Evolutionary conservation across 164 flowering plant genomes (phyloP), one percentile per base, ranked within the genome.

Genomic region (Macadamia tetraphylla): DNA sequence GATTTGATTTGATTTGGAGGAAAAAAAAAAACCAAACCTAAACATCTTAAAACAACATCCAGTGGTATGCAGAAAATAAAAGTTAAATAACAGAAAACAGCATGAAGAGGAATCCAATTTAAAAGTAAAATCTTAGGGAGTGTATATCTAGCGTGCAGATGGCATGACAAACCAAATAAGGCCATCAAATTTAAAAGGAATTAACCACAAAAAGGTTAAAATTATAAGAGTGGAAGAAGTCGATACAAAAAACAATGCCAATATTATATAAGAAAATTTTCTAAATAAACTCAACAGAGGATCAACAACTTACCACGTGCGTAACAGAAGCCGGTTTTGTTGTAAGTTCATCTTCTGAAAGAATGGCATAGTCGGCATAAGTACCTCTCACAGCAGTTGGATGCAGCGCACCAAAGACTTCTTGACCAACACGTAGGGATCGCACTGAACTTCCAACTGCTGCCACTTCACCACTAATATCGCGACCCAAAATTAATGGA

Each of bases 341-440:
- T 12, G 88, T 61, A 73, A 94, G 83, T 74, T 94, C 88, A 67
- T 89, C 92, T 71, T 87, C 86, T 55, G 88, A 74, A 66, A 94
- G 97, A 71, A 94, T 78, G 29, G 94, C 97, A 84, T 89, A 94
- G 69, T 94, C 99, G 32, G 93, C 57, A 69, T 89, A 94, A 73
- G 99, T 92, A 65, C 98, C 99, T 81, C 98, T 84, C 60, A 83
- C 77, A 66, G 98, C 99, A 66, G 98, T 92, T 53, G 99, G 99
- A 81, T 92, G 98, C 78, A 92, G 76, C 44, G 99, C 99, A 69
- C 99, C 99, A 84, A 94, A 94, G 51, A 94, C 98, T 73, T 90
- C 90, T 67, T 94, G 88, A 31, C 98, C 99, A 70, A 94, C 83
- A 49, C 43, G 71, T 46, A 94, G 68, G 3, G 92, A 83, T 53